These are phyloP conservation scores for Xylaria sp. DNA, from an alignment of 2,329 filamentous ascomycete species.

Conservation along the genomic window DNA sequence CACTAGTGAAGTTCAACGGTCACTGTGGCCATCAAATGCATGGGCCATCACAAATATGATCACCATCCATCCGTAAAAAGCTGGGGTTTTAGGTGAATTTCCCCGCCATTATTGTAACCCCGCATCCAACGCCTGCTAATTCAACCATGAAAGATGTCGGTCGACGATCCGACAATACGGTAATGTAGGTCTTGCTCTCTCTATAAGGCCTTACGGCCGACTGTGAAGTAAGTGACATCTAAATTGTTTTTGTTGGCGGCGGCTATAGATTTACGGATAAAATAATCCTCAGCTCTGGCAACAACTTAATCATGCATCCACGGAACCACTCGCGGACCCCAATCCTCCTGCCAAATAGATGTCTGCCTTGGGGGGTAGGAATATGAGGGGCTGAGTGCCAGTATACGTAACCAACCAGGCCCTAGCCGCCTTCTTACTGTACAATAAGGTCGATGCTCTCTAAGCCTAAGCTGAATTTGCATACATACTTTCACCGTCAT, in stretches of 20 bases:
- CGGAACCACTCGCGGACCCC: neutral
- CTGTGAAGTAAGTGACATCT: neutral
- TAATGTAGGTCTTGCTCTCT: neutral
- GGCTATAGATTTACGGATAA: neutral
- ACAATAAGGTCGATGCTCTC: neutral
- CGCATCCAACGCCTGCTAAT: constrained; percentile 6
- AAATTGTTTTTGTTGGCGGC: neutral
- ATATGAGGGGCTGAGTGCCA: constrained; percentile 21
- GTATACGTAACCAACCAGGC: constrained; percentile 20
- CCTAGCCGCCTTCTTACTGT: constrained; percentile 8
- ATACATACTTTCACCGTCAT: neutral
- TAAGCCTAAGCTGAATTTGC: neutral
- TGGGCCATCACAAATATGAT: neutral
- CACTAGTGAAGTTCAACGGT: neutral
- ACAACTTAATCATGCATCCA: neutral
- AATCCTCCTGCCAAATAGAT: constrained; percentile 10
- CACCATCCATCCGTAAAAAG: neutral
- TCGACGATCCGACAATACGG: neutral
- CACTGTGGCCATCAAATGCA: neutral
- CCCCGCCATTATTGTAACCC: constrained; percentile 5
- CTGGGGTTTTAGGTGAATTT: constrained; percentile 2
- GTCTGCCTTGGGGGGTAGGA: constrained; percentile 29
- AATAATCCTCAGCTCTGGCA: neutral
- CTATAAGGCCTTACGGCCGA: neutral
- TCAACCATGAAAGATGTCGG: neutral